Base-by-base conservation (phyloP, 2,329 filamentous ascomycete species). In the Neofusicoccum cordaticola region DNA sequence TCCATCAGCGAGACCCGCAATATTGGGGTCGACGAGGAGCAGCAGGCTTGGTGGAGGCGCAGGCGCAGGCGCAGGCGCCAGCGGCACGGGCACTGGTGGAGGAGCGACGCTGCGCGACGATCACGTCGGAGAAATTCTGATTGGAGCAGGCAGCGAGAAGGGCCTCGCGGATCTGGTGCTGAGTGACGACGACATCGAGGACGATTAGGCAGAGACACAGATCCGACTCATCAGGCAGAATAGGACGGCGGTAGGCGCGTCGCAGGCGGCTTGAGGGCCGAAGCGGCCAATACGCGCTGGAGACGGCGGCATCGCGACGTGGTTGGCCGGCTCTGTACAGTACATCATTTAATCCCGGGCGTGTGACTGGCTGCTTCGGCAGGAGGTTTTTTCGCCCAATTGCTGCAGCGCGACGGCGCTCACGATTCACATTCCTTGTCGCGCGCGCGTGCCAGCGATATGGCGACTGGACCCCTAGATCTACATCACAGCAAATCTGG, bases 101-200 rank as follows among this genome's bases (percentile, higher is more conserved):
- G n/a, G 56, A 34, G 52, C 31, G 11, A 60, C 41, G 27, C 31
- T 60, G 42, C 56, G n/a, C 4, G 56, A 47, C 56, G 56, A 60
- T 60, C 56, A 60, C 42, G 27, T 34, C 22, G 66, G 39, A 31
- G 65, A 62, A 48, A 39, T 48, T 60, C 44, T 57, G 27, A 51
- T 62, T 51, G 58, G 58, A 51, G 45, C 19, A 17, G 58, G 45
- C 58, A 31, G 42, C 4, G 73, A 73, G 9, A 70, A 69, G 47
- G 70, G 69, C 0, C 71, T 77, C 2, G 74, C 72, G 47, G 71
- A 70, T 45, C 68, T 81, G n/a, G 72, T 81, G 60, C 69, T 82
- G 17, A 79, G 78, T 65, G 80, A 82, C 68, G 80, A 82, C 70
- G 80, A 82, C 70, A 82, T 82, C 65, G 79, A 80, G 66, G 80